A percentile compares a stretch with the other conserved stretches of the same genome.
phyloP scores from a whole-genome alignment of 495 filamentous ascomycete species.

The Chaetomium cochliodes region DNA sequence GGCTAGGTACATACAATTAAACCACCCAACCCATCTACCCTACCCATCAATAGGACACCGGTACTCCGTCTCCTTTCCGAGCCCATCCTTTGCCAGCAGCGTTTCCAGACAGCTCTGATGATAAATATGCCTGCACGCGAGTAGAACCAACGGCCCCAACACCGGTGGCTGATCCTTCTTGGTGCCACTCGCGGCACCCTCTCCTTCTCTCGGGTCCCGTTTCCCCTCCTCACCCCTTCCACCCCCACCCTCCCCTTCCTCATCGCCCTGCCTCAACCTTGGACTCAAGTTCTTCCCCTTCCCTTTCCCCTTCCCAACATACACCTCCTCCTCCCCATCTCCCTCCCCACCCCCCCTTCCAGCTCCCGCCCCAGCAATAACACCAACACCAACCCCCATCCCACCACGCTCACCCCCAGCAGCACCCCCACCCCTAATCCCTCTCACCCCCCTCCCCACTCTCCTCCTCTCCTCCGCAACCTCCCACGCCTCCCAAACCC shows the following conservation, averaged over 20 bases:
- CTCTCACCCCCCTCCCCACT: slow-evolving; percentile 27
- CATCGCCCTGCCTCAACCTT: slow-evolving; percentile 22
- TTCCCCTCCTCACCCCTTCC: slow-evolving; percentile 2
- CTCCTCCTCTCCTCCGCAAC: slow-evolving; percentile 50
- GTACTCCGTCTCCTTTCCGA: slow-evolving; percentile 47
- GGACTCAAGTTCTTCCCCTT: slow-evolving; percentile 32
- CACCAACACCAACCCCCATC: neutral
- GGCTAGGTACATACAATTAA: slow-evolving; percentile 9
- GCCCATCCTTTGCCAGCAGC: slow-evolving; percentile 47
- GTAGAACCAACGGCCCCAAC: slow-evolving; percentile 54
- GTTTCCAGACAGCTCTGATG: slow-evolving; percentile 60
- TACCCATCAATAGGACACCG: slow-evolving; percentile 57
- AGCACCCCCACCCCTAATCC: slow-evolving; percentile 15
- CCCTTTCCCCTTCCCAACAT: slow-evolving; percentile 38
- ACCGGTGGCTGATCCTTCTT: slow-evolving; percentile 30
- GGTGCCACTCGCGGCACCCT: slow-evolving; percentile 1
- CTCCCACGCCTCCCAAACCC: slow-evolving; percentile 79
- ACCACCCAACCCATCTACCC: neutral
- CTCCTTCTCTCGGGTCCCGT: slow-evolving; percentile 20
- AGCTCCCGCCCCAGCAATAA: neutral
- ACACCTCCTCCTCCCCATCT: slow-evolving; percentile 32
- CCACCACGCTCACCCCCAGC: slow-evolving; percentile 27
- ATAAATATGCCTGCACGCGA: slow-evolving; percentile 63
- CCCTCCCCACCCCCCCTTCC: slow-evolving; percentile 25
- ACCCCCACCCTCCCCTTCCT: slow-evolving; percentile 23